Base-by-base conservation (phyloP, 129 eudicot species). In the Centrapalus pauciflorus region DNA sequence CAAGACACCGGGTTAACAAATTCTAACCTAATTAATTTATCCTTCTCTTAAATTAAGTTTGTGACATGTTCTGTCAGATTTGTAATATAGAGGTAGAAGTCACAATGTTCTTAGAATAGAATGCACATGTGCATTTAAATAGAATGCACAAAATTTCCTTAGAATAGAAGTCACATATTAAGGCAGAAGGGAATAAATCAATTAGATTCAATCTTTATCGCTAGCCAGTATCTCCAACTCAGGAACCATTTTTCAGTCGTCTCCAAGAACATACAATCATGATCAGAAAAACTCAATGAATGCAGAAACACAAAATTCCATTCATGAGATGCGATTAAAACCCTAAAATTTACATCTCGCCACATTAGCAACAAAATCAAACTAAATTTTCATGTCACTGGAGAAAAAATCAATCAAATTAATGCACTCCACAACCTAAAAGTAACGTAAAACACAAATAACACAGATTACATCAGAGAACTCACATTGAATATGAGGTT, bases 401-500 rank as follows among this genome's bases (percentile, higher is more conserved):
- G 58, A 7, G 26, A 50, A 8, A 2, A 25, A 38, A 37, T 37
- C 55, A 27, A 2, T 16, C 9, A 56, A 55, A 55, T 26, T 4
- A 52, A 20, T 3, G 16, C 14, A 17, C 1, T 58, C 8, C 24
- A 46, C 14, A 16, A 34, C 4, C 27, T 10, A 1, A 66, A 35
- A 17, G 13, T 40, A 33, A 12, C 28, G 33, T 9, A 71, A 46
- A 50, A 4, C 48, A 46, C 2, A 40, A 27, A 55, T 4, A 70
- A 13, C 40, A 21, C n/a, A 61, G 7, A 25, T 49, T 28, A 43
- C 3, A 43, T n/a, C 17, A 16, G 29, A 35, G 4, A 0, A 38
- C 46, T 60, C 79, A 88, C 98, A 61, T 93, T 93, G 67, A 93
- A 93, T 71, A 93, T 93, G 70, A 88, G 98, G 45, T 52, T 73